phyloP scores from a whole-genome alignment of 2,329 filamentous ascomycete genomes.

The Penicillium sclerotiorum region DNA sequence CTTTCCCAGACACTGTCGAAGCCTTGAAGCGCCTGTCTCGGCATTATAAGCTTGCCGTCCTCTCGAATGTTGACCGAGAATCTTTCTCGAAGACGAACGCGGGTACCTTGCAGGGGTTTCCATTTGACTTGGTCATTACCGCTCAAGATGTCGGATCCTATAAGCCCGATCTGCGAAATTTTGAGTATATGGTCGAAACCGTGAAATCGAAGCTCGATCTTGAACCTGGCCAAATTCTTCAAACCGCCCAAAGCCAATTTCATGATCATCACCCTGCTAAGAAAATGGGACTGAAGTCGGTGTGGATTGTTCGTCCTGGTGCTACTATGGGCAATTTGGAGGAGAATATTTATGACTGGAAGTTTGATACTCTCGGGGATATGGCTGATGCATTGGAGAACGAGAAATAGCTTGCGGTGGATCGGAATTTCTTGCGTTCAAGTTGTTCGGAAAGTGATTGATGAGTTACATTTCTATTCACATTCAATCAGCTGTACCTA shows the following conservation, averaged over 20 bases:
- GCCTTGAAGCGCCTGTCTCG: constrained; percentile 53
- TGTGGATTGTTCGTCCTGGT: constrained; percentile 59
- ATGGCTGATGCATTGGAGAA: constrained; percentile 55
- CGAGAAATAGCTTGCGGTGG: too few species aligned
- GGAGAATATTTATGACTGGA: constrained; percentile 54
- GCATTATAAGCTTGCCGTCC: constrained; percentile 56
- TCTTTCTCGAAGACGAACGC: constrained; percentile 52
- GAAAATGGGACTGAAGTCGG: constrained; percentile 60
- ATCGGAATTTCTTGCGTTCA: too few species aligned
- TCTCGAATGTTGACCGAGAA: constrained; percentile 59
- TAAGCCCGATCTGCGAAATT: constrained; percentile 68
- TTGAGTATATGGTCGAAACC: constrained; percentile 62
- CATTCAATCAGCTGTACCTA: too few species aligned
- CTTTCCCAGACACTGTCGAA: constrained; percentile 58
- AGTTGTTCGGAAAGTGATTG: too few species aligned
- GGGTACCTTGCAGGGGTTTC: constrained; percentile 51
- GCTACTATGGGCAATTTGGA: constrained; percentile 31
- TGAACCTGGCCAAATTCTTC: constrained; percentile 60
- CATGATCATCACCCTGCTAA: constrained; percentile 69
- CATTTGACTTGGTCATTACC: constrained; percentile 67
- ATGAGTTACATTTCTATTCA: too few species aligned
- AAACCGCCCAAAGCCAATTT: constrained; percentile 67
- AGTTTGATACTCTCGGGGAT: constrained; percentile 60
- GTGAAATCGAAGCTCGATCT: constrained; percentile 60
- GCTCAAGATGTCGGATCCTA: constrained; percentile 71